phyloP scores from a whole-genome alignment of 257 asterid species.

The Mitragyna speciosa region DNA sequence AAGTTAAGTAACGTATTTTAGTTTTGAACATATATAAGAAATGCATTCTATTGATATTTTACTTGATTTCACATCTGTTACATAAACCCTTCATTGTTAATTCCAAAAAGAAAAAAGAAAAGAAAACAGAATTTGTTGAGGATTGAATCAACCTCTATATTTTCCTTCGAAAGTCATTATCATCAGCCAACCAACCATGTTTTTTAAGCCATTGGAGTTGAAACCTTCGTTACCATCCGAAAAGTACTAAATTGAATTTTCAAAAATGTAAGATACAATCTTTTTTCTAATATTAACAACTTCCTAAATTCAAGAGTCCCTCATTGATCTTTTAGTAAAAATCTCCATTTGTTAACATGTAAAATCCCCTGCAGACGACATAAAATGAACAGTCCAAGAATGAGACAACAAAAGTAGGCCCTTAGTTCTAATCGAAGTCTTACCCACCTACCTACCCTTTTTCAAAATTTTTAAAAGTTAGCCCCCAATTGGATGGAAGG shows the following conservation, averaged over 20 bases:
- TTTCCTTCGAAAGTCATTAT: background rate
- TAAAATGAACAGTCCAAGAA: background rate
- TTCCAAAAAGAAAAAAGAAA: background rate
- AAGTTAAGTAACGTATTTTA: background rate
- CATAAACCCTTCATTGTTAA: background rate
- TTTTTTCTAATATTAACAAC: background rate
- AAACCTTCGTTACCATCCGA: background rate
- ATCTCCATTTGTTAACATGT: background rate
- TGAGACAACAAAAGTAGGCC: background rate
- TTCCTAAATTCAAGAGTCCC: background rate
- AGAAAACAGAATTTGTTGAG: background rate
- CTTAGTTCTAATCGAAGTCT: background rate
- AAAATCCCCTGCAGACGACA: too few species aligned
- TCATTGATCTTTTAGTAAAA: background rate
- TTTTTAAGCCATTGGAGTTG: background rate
- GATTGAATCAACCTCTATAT: background rate
- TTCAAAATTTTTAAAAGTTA: background rate
- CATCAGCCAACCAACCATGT: constrained; percentile 3
- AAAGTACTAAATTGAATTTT: background rate
- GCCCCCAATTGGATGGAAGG: background rate
- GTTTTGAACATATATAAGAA: background rate
- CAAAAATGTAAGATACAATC: background rate
- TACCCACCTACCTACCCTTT: too few species aligned
- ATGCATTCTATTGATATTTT: background rate
- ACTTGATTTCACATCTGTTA: background rate